Percentiles rank a stretch among this genome's conserved stretches.
Evolutionary conservation across 2,329 filamentous ascomycete species (phyloP).

Genomic region (Stachybotrys echinatus): DNA sequence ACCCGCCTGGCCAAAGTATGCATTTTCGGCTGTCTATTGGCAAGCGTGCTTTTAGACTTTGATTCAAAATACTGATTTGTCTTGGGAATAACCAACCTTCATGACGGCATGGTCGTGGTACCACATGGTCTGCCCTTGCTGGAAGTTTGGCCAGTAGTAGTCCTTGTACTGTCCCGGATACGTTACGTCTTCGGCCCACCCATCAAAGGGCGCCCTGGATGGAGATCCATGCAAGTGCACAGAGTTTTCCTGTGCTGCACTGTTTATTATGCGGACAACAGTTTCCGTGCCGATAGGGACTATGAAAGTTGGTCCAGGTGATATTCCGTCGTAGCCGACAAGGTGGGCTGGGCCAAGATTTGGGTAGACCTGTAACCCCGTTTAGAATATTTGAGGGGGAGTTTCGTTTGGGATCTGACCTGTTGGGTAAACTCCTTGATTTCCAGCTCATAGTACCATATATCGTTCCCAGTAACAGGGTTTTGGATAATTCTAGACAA

Average conservation of each 20-base stretch:
- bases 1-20: slow-evolving; percentile 51
- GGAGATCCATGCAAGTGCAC: slow-evolving; percentile 53
- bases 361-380: slow-evolving; percentile 28
- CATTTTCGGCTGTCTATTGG: slow-evolving; percentile 47
- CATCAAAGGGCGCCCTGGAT: slow-evolving; percentile 18
- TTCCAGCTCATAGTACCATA: slow-evolving; percentile 30
- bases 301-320: slow-evolving; percentile 48
- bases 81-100: slow-evolving; percentile 13
- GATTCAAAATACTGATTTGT: neutral
- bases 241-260: slow-evolving; percentile 33
- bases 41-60: neutral
- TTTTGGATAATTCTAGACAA: no score
- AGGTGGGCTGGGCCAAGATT: slow-evolving; percentile 22
- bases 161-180: slow-evolving; percentile 51
- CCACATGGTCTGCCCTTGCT: slow-evolving; percentile 48
- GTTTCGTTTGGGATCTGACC: no score
- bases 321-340: slow-evolving; percentile 48
- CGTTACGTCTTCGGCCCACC: slow-evolving; percentile 47
- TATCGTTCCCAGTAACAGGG: slow-evolving; percentile 25
- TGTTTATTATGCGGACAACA: slow-evolving; percentile 49
- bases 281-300: slow-evolving; percentile 43
- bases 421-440: slow-evolving; percentile 11
- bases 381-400: slow-evolving; percentile 11
- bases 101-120: slow-evolving; percentile 47
- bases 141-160: slow-evolving; percentile 56